phyloP scores from a whole-genome alignment of 2,329 filamentous ascomycete species.

The Fusarium sp. region DNA sequence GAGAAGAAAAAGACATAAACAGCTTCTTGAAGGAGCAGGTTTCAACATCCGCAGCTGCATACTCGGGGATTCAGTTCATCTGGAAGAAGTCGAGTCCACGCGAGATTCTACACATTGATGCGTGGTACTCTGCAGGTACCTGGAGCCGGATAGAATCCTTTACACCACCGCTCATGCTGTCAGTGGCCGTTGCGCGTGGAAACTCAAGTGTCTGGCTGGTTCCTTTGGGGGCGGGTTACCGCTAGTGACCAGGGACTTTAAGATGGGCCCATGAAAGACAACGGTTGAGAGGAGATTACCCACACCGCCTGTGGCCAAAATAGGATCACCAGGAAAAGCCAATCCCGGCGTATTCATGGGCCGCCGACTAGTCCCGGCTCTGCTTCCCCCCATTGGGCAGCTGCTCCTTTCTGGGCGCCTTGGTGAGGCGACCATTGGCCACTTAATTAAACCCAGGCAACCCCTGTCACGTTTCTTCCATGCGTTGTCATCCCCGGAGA shows the following conservation, averaged over 20 bases:
- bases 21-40: conserved; percentile 20
- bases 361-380: conserved; percentile 62
- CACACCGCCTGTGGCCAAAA: conserved; percentile 54
- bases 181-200: conserved; percentile 45
- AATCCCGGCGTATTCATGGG: conserved; percentile 57
- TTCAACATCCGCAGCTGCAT: conserved; percentile 35
- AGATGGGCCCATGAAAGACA: conserved; percentile 38
- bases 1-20: conserved; percentile 30
- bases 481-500: conserved; percentile 59
- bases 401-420: conserved; percentile 58
- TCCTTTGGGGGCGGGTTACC: conserved; percentile 44
- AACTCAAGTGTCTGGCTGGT: conserved; percentile 41
- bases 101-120: conserved; percentile 28
- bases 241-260: conserved; percentile 29
- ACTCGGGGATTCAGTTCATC: conserved; percentile 34
- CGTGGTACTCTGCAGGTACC: conserved; percentile 37
- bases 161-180: conserved; percentile 30
- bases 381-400: conserved; percentile 65
- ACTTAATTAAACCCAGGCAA: conserved; percentile 63
- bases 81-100: conserved; percentile 31
- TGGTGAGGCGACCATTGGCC: conserved; percentile 61
- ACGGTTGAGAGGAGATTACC: conserved; percentile 38
- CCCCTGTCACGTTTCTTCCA: conserved; percentile 66
- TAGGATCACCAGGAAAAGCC: conserved; percentile 48
- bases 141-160: conserved; percentile 29